Evolutionary conservation across 169 alveolate species (phyloP).

Genomic region (Eimeria falciformis): DNA sequence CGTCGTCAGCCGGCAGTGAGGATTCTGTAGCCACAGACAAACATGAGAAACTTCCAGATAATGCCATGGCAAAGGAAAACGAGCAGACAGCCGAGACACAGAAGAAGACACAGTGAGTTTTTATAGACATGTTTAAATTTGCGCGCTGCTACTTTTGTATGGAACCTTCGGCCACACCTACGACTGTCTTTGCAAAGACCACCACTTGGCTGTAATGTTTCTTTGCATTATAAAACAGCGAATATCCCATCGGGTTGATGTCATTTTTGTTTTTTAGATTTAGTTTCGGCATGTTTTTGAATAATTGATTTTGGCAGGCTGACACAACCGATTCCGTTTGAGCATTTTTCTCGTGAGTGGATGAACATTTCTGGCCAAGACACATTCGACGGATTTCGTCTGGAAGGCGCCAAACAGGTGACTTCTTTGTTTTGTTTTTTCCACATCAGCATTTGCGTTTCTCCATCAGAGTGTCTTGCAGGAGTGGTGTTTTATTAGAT

Average conservation of each 20-base stretch:
- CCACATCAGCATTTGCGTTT: not conserved
- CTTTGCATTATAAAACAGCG: not conserved
- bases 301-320: not conserved
- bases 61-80: constrained; percentile 43
- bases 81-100: constrained; percentile 50
- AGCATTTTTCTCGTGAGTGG: constrained; percentile 88
- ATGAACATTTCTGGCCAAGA: constrained; percentile 91
- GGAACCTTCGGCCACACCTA: not conserved
- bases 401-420: constrained; percentile 90
- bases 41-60: not conserved
- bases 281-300: not conserved
- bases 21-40: not conserved
- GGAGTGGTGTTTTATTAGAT: not conserved
- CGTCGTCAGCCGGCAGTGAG: constrained; percentile 23
- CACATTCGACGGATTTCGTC: constrained; percentile 93
- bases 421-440: not conserved
- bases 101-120: constrained; percentile 45
- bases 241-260: too few species aligned
- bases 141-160: not conserved
- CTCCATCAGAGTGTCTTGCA: not conserved
- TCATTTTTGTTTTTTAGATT: not conserved
- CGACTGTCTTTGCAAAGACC: not conserved
- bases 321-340: constrained; percentile 77
- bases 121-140: too few species aligned
- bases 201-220: not conserved